phyloP scores from a whole-genome alignment of 495 filamentous ascomycete genomes.

The Cercophora sp. region DNA sequence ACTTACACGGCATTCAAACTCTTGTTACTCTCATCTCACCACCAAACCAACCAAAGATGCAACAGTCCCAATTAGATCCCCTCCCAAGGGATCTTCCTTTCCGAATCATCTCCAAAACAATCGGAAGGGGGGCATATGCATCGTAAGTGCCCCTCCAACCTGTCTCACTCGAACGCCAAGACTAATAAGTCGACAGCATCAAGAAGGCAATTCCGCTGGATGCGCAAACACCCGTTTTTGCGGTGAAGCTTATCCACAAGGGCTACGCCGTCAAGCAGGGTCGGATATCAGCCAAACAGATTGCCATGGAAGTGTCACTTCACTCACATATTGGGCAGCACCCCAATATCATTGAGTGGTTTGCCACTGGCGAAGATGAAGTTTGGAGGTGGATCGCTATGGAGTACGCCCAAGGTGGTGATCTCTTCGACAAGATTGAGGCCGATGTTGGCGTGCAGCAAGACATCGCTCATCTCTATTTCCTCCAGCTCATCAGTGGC shows the following conservation, averaged over 20 bases:
- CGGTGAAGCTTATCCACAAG: constrained; percentile 98
- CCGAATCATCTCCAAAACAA: constrained; percentile 90
- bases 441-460: constrained; percentile 88
- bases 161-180: constrained; percentile 5
- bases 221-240: constrained; percentile 72
- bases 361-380: constrained; percentile 76
- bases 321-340: constrained; percentile 85
- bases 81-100: constrained; percentile 85
- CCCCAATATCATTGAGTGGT: constrained; percentile 89
- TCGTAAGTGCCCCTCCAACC: constrained; percentile 61
- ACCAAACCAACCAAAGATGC: too few relatives aligned
- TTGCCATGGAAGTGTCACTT: constrained; percentile 81
- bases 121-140: constrained; percentile 94
- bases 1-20: constrained; percentile 5
- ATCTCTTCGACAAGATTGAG: constrained; percentile 99
- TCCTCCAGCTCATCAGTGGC: constrained; percentile 83
- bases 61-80: constrained; percentile 84
- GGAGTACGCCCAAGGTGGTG: constrained; percentile 93
- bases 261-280: constrained; percentile 85
- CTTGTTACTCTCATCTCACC: too few relatives aligned
- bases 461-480: constrained; percentile 94
- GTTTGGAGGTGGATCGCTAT: constrained; percentile 98
- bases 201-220: constrained; percentile 83
- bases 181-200: constrained; percentile 55
- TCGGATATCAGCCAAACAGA: constrained; percentile 80